Base-by-base conservation (phyloP, 2,329 filamentous ascomycete genomes). In the Chaetomium olivaceum region DNA sequence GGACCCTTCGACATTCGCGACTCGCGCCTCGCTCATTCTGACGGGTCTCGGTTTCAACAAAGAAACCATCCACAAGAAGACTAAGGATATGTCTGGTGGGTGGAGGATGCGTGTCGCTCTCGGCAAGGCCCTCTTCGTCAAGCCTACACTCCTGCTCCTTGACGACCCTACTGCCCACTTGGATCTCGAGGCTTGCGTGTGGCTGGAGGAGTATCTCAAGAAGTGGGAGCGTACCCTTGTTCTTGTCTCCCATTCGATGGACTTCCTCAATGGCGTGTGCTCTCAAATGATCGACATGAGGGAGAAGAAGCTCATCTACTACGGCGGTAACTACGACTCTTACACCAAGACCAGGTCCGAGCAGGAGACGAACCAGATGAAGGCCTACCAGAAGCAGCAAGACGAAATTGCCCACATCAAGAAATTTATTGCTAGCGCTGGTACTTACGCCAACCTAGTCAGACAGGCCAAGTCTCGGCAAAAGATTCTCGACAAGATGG, bases 401-500 rank as follows among this genome's bases (percentile, higher is more conserved):
- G 95, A 99, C 69, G 95, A 99, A 84, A 99, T 99, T 79, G 87
- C 89, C 73, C 96, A 99, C 85, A 99, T 99, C 86, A 98, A 99
- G 86, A 97, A 98, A 83, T 99, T 99, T 86, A 99, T 99, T 79
- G 95, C 96, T 76, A 97, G 94, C 68, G 95, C 95, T 65, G 95
- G 96, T 93, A 99, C 95, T 68, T 99, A 99, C 77, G 95, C 96
- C 87, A 99, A 99, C 85, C 86, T 99, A 84, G 95, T 99, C 77
- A 88, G 92, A 79, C 95, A 99, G 82, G 96, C 96, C 81, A 99
- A 99, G 86, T 98, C 95, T 52, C 89, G 95, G 71, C 95, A 99
- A 82, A 99, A 99, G 92, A 98, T 98, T 80, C 86, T 98, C 72
- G 95, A 99, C 87, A 99, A 99, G 89, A 99, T 99, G 95, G 94